phyloP scores from a whole-genome alignment of 2,329 filamentous ascomycete species.

The Trematosphaeria pertusa region DNA sequence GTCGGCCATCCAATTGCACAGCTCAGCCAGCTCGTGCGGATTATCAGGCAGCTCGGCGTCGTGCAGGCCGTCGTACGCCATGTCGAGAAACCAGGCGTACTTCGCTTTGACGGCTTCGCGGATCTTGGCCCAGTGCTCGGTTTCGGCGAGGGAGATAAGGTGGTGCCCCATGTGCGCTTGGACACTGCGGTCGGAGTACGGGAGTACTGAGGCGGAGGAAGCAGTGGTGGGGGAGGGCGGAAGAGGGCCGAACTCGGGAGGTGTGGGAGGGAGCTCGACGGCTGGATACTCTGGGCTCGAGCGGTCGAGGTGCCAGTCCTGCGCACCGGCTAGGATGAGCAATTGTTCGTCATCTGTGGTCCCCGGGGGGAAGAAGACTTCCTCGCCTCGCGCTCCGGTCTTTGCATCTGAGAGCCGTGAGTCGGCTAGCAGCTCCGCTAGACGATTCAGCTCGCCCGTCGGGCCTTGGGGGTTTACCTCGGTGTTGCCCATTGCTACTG shows the following conservation, averaged over 20 bases:
- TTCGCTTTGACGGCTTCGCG: neutral
- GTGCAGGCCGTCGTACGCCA: neutral
- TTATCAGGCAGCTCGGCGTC: neutral
- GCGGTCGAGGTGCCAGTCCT: conserved; percentile 1
- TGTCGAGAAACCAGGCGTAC: neutral
- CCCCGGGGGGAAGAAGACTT: neutral
- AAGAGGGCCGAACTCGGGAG: neutral
- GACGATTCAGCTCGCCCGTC: neutral
- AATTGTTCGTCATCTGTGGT: neutral
- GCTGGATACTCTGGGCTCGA: neutral
- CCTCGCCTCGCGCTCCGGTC: neutral
- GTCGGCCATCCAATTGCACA: neutral
- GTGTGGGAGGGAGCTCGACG: neutral
- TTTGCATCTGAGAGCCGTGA: neutral
- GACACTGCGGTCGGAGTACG: no score
- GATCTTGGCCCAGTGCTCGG: neutral
- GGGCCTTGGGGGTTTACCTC: neutral
- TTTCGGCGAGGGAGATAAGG: neutral
- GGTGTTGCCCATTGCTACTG: neutral
- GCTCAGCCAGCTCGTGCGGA: neutral
- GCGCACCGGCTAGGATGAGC: neutral
- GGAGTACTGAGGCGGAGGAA: neutral
- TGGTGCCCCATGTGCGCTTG: no score
- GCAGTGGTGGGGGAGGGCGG: neutral
- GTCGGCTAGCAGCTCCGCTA: neutral